A percentile compares a stretch with the other conserved stretches of the same genome.
These are phyloP conservation scores for Protomyces lactucae-debilis DNA, from an alignment of 1,139 yeast genomes.

Conservation along the genomic window DNA sequence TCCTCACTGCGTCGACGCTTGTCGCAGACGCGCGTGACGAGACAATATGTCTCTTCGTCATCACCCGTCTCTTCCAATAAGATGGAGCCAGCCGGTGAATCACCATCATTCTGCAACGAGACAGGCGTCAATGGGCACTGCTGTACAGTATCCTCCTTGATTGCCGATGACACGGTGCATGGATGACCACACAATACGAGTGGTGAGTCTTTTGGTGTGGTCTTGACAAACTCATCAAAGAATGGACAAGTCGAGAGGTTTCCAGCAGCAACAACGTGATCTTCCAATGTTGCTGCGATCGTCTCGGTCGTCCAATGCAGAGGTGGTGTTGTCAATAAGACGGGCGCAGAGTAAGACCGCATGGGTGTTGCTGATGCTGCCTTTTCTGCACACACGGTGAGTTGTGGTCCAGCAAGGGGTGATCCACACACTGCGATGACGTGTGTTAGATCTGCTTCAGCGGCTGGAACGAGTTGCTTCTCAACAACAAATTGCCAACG, in stretches of 20 bases:
- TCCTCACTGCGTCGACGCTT: neutral
- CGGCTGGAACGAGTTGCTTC: neutral
- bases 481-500: slow-evolving; percentile 3
- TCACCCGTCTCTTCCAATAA: neutral
- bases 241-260: slow-evolving; percentile 5
- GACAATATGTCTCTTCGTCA: neutral
- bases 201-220: slow-evolving; percentile 1
- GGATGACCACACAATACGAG: neutral
- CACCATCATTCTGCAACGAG: neutral
- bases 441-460: neutral
- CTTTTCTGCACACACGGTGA: neutral
- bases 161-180: neutral
- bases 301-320: no score
- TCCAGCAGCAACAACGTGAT: neutral
- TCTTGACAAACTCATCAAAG: slow-evolving; percentile 20
- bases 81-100: neutral
- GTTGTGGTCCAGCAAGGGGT: slow-evolving; percentile 13
- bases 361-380: neutral
- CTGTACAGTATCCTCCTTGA: neutral
- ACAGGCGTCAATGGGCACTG: neutral
- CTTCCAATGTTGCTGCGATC: neutral
- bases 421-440: slow-evolving; percentile 1
- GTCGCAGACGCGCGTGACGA: neutral
- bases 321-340: neutral
- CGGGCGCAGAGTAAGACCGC: neutral